These are phyloP conservation scores for Sisymbrium altissimum DNA, from an alignment of 345 rosid genomes.

Conservation along the genomic window DNA sequence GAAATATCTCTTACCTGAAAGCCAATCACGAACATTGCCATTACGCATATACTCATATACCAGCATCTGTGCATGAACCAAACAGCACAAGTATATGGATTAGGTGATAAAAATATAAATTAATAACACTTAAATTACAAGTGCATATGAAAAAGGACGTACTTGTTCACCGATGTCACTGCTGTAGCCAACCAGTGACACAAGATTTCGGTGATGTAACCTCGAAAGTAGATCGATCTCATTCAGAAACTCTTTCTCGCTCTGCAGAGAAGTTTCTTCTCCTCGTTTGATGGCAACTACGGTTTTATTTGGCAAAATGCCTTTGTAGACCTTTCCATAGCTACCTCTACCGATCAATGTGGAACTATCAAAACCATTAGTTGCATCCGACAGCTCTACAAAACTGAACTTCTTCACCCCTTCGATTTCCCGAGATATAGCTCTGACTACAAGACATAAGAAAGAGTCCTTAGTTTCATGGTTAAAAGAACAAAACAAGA, in stretches of 20 bases:
- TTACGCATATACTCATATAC: constrained; percentile 85
- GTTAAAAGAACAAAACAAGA: background rate
- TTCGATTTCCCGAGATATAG: constrained; percentile 21
- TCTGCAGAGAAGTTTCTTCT: constrained; percentile 77
- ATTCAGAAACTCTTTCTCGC: constrained; percentile 77
- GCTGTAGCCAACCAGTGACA: constrained; percentile 76
- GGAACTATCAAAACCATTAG: constrained; percentile 60
- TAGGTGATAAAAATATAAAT: background rate
- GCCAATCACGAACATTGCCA: constrained; percentile 80
- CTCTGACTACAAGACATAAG: constrained; percentile 39
- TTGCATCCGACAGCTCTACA: constrained; percentile 62
- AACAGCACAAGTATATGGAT: background rate
- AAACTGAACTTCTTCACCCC: constrained; percentile 71
- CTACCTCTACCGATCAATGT: constrained; percentile 77
- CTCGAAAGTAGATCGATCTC: constrained; percentile 78
- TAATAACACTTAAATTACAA: constrained; percentile 16
- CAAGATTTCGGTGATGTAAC: constrained; percentile 81
- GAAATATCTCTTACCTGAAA: constrained; percentile 48
- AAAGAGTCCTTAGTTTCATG: constrained; percentile 32
- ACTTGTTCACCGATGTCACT: constrained; percentile 88
- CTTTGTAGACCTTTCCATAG: constrained; percentile 83
- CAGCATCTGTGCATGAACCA: constrained; percentile 58
- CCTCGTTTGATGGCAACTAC: constrained; percentile 78
- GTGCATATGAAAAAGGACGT: constrained; percentile 6
- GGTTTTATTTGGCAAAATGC: constrained; percentile 49